Evolutionary conservation across 1,284 basidiomycete species (phyloP).

Genomic region (Flammula alnicola): DNA sequence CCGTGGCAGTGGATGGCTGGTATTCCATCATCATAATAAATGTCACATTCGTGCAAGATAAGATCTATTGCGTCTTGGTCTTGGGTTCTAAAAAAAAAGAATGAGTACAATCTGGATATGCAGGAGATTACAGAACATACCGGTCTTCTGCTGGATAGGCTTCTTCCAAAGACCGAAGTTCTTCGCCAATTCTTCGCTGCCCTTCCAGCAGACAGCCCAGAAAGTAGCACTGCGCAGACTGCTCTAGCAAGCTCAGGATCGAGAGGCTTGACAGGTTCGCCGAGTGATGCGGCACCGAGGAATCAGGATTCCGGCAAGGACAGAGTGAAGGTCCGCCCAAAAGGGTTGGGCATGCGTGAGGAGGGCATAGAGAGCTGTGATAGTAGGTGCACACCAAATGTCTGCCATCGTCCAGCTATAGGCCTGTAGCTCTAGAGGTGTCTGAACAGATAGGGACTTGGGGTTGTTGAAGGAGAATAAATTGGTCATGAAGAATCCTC

Average conservation of each 20-base stretch:
- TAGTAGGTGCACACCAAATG: constrained; percentile 74
- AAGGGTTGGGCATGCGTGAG: constrained; percentile 80
- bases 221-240: constrained; percentile 65
- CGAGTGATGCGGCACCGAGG: constrained; percentile 27
- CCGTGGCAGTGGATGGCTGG: too few relatives aligned
- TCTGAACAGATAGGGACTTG: constrained; percentile 61
- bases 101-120: neutral
- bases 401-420: constrained; percentile 80
- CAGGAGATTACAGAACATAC: constrained; percentile 10
- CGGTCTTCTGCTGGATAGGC: constrained; percentile 16
- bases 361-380: constrained; percentile 72
- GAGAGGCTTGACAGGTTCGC: constrained; percentile 48
- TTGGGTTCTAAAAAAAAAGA: constrained; percentile 16
- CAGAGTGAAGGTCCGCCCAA: constrained; percentile 64
- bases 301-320: constrained; percentile 46
- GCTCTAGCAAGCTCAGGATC: constrained; percentile 69
- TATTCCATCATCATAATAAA: too few relatives aligned
- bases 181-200: constrained; percentile 61
- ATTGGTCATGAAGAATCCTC: constrained; percentile 74
- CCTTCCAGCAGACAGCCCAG: constrained; percentile 57
- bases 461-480: constrained; percentile 72
- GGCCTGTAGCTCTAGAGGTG: constrained; percentile 69
- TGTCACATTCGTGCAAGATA: too few relatives aligned
- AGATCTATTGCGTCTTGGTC: constrained; percentile 22
- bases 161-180: constrained; percentile 55